A percentile compares a stretch with the other conserved stretches of the same genome.
Conservation (phyloP, 2,329 filamentous ascomycete genomes). For the Fusarium subtropicale region DNA sequence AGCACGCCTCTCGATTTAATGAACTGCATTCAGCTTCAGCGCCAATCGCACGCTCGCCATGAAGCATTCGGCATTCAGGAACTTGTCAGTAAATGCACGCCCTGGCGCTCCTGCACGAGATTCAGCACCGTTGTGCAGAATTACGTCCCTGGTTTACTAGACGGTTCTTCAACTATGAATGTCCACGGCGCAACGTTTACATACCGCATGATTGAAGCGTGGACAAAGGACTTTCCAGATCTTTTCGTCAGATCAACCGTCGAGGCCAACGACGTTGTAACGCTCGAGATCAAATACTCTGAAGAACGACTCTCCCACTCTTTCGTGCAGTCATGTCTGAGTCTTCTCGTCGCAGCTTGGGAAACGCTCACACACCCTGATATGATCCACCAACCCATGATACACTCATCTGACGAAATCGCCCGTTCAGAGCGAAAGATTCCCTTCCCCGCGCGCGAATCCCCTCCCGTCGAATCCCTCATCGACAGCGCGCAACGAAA, state of each 20-base stretch:
- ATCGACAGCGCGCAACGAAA: conserved; percentile 56
- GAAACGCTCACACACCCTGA: conserved; percentile 59
- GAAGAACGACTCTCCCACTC: conserved; percentile 56
- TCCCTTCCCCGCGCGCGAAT: conserved; percentile 51
- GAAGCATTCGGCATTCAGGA: conserved; percentile 64
- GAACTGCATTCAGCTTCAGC: conserved; percentile 61
- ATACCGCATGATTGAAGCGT: conserved; percentile 56
- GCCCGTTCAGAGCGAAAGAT: conserved; percentile 54
- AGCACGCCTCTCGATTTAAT: conserved; percentile 63
- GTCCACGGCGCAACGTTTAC: conserved; percentile 60
- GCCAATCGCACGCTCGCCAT: conserved; percentile 59
- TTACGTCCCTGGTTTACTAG: conserved; percentile 47
- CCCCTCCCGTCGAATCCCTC: conserved; percentile 31
- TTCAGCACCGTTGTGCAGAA: conserved; percentile 68
- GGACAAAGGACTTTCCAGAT: conserved; percentile 57
- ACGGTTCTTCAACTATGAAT: conserved; percentile 57
- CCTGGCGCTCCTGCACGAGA: conserved; percentile 65
- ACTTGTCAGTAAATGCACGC: conserved; percentile 65
- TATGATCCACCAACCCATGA: conserved; percentile 59
- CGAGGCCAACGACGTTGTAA: conserved; percentile 52
- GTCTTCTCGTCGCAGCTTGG: conserved; percentile 59
- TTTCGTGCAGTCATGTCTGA: conserved; percentile 60
- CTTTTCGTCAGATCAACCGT: conserved; percentile 59
- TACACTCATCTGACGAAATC: conserved; percentile 58
- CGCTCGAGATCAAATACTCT: conserved; percentile 60